Base-by-base conservation (phyloP, 179 eudicot species). In the Silene noctiflora region DNA sequence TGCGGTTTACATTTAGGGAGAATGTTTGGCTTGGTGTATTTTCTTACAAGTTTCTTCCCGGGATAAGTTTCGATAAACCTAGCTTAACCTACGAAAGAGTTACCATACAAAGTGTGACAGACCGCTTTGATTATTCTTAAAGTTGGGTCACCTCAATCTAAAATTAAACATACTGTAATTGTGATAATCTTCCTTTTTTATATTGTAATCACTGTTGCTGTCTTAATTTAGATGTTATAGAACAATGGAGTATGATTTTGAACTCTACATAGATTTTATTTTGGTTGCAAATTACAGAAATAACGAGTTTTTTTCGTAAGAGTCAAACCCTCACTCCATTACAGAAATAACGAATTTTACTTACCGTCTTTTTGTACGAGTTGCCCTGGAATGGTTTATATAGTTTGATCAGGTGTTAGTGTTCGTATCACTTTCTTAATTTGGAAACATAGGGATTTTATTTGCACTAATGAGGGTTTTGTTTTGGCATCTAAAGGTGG, bases 401-500 rank as follows among this genome's bases (percentile, higher is more conserved):
- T 53, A 11, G 20, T 70, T 24, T 53, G 62, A 14, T 29, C 42
- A 53, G 42, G 61, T 35, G 53, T 53, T 4, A 7, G 6, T 13
- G 44, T 14, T 53, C 16, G 4, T 71, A 27, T 27, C 13, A 51
- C 20, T 51, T 71, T 27, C 39, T 14, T 42, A 53, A 55, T 14
- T n/a, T 56, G 7, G 48, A n/a, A 29, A 48, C 24, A 39, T 19
- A 66, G 21, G 17, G 4, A 75, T 13, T 51, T 6, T 44, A 8
- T 19, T 29, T 10, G 2, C 33, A 76, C 24, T 46, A 53, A 29
- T 62, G 31, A 56, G 3, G 13, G 5, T 66, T 71, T 42, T 68
- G 0, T 55, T 60, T 76, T 75, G 24, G 42, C 77, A 69, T 77
- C 63, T 68, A 76, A 75, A 95, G 99, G 85, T 93, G 81, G 99